Base-by-base conservation (phyloP, 257 asterid species). In the Forsythia viridissima region DNA sequence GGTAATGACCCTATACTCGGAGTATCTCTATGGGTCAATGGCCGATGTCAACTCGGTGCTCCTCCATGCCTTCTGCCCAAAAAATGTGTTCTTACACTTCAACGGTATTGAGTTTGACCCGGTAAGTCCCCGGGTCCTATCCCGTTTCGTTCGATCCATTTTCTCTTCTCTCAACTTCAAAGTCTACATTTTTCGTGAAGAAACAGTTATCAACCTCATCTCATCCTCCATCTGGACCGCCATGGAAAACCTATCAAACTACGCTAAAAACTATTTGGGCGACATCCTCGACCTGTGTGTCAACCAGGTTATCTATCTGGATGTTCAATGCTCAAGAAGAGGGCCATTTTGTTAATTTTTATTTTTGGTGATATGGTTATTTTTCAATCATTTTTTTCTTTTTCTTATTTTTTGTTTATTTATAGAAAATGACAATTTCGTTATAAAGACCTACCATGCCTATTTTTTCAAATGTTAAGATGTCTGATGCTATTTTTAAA, bases 41-140 rank as follows among this genome's bases (percentile, higher is more conserved):
- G 88, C 88, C 24, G 88, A 84, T 21, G 86, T 85, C 3, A 84
- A 85, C 80, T 85, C 88, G 24, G 82, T 85, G 55, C 86, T 85
- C 82, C 88, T 80, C 76, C 88, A 85, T 83, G 84, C 86, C 67
- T 79, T 86, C 3, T 85, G 88, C 52, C 88, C 88, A 1, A 84
- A 1, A 84, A 77, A 75, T 18, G 72, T 85, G 1, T 85, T 85
- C 75, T 80, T 85, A 34, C 88, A 85, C 44, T 77, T 85, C 78
- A 76, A 82, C 39, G 78, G 84, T 6, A 86, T 86, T 3, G 88
- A 85, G 67, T 85, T 85, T 57, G 88, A 82, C 72, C 76, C 76
- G 46, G 73, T 74, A 3, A 85, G 76, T 37, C 88, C 88, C 2
- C 84, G 88, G 48, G 79, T 82, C 79, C 77, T 85, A 71, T 70